A percentile compares a stretch with the other conserved stretches of the same genome.
Conservation (phyloP, 805 yeast species). For the Candida broadrunensis region DNA sequence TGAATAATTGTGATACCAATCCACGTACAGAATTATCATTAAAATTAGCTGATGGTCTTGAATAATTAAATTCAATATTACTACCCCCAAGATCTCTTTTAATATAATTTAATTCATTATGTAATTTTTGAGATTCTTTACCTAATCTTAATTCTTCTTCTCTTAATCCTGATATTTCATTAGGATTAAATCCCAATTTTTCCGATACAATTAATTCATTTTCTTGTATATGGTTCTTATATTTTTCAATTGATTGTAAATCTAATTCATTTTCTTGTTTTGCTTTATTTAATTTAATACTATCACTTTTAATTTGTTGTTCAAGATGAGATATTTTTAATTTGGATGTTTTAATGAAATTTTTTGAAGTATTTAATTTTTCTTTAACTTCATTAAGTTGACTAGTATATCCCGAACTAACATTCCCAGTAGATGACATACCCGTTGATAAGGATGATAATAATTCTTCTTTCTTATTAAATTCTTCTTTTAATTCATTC, state of each 20-base stretch:
- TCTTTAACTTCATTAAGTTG: conserved; percentile 67
- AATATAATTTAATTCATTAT: conserved; percentile 50
- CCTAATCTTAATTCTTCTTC: conserved; percentile 42
- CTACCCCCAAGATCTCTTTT: conserved; percentile 54
- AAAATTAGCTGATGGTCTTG: conserved; percentile 61
- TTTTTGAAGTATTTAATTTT: conserved; percentile 49
- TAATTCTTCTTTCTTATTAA: conserved; percentile 68
- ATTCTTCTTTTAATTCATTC: conserved; percentile 42
- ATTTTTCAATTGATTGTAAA: conserved; percentile 40
- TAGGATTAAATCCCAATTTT: conserved; percentile 57
- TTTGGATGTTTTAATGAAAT: conserved; percentile 55
- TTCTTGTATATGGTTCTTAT: conserved; percentile 34
- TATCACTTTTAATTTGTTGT: conserved; percentile 47
- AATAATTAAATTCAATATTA: conserved; percentile 71
- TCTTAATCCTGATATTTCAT: conserved; percentile 41
- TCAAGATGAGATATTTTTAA: conserved; percentile 57
- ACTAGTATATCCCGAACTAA: conserved; percentile 72
- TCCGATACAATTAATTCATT: conserved; percentile 41
- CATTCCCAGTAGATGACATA: conserved; percentile 75
- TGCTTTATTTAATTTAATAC: conserved; percentile 53
- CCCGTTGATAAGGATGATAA: conserved; percentile 83
- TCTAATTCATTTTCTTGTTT: conserved; percentile 42
- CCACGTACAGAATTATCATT: conserved; percentile 71
- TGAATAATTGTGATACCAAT: conserved; percentile 81
- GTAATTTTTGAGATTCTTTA: conserved; percentile 41